Base-by-base conservation (phyloP, 1,284 basidiomycete genomes). In the Moniliophthora roreri region DNA sequence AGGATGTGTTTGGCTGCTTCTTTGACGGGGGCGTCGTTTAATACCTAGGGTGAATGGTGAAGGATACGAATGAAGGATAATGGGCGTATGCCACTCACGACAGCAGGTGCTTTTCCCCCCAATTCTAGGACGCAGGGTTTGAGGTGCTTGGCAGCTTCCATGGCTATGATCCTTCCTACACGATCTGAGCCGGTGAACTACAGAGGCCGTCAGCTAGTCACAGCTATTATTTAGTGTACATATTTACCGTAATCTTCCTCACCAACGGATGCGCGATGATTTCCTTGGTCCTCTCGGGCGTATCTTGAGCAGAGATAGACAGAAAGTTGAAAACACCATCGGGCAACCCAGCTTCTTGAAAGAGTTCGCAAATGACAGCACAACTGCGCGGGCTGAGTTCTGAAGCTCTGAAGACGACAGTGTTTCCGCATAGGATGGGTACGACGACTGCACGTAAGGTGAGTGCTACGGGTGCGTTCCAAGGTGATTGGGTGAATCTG, bases 61-160 rank as follows among this genome's bases (percentile, higher is more conserved):
- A 52, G 13, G n/a, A 10, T 4, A n/a, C 28, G 35, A 16, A 51
- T n/a, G 28, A 49, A 21, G 18, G 20, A 35, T n/a, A n/a, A n/a
- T n/a, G n/a, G n/a, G n/a, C n/a, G n/a, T n/a, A n/a, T n/a, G n/a
- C 18, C 13, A 63, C 74, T 50, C 54, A 91, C 80, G 45, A 90
- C 76, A 2, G 81, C 80, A 7, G 89, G 88, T 10, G 85, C 80
- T 67, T 92, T 92, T 24, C 89, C 88, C 26, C 89, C 88, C 7
- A 91, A 78, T 69, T 87, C 87, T 26, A 91, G 72, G 0, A 89
- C 80, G 51, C 81, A 84, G 7, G 89, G 84, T 55, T 89, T 90
- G 13, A 91, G 74, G 58, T 86, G 74, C 63, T 87, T 88, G 15
- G 86, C 88, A 1, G 87, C 86, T 59, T 89, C 88, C 5, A 71